Evolutionary conservation across 352 stramenopile genomes (phyloP).

Genomic region (Pythium sp.): DNA sequence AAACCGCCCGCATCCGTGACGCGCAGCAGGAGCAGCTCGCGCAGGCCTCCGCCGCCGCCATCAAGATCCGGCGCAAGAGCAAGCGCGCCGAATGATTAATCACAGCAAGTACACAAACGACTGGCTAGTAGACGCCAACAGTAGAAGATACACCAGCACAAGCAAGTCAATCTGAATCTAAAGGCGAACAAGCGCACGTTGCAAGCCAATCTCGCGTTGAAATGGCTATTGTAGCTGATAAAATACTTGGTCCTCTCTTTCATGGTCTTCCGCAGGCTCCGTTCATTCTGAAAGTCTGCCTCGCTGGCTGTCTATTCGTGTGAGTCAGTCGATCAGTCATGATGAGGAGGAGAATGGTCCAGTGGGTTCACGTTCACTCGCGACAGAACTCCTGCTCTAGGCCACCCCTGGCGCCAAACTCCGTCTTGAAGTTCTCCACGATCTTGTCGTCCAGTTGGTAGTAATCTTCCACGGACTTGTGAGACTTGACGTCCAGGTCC

Average conservation of each 20-base stretch:
- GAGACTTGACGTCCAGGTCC: slow-evolving; percentile 84
- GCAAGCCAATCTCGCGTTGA: not conserved
- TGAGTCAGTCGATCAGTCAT: not conserved
- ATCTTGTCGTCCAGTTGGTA: slow-evolving; percentile 82
- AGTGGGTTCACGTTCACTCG: slow-evolving; percentile 27
- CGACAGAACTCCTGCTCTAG: slow-evolving; percentile 31
- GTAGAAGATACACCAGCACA: not conserved
- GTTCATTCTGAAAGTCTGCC: not conserved
- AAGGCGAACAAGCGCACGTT: no score
- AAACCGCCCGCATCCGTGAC: slow-evolving; percentile 54
- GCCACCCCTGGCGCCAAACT: slow-evolving; percentile 31
- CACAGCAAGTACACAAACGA: not conserved
- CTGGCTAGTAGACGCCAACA: not conserved
- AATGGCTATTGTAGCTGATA: not conserved
- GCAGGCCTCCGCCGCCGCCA: slow-evolving; percentile 1
- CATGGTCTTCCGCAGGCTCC: not conserved
- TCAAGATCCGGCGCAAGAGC: slow-evolving; percentile 21
- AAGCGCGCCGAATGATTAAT: not conserved
- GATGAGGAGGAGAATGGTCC: no score
- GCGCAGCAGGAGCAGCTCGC: slow-evolving; percentile 45
- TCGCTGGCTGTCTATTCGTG: not conserved
- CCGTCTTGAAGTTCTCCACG: slow-evolving; percentile 47
- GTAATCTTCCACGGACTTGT: slow-evolving; percentile 85
- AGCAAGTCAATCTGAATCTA: not conserved
- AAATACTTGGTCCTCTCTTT: not conserved